A percentile compares a stretch with the other conserved stretches of the same genome.
phyloP scores from a whole-genome alignment of 441 rosid species.

The Isatis lusitanica region DNA sequence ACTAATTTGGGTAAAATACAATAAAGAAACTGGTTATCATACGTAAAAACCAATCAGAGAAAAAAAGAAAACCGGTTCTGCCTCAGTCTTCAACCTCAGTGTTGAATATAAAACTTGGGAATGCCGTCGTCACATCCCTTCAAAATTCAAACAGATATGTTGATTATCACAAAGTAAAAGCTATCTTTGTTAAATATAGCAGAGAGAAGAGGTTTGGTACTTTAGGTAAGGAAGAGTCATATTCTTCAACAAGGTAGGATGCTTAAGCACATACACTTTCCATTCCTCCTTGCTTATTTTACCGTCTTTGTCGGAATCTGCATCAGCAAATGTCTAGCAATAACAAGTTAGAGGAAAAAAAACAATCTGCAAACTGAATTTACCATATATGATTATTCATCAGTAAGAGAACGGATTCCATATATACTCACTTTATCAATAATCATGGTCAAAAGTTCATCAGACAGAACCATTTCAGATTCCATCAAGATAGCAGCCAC shows the following conservation, averaged over 20 bases:
- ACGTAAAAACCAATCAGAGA: not conserved
- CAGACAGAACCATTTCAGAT: constrained; percentile 52
- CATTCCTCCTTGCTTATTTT: constrained; percentile 70
- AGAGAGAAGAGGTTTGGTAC: constrained; percentile 41
- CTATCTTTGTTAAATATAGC: not conserved
- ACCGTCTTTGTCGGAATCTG: constrained; percentile 69
- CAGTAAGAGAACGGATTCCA: not conserved
- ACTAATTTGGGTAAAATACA: constrained; percentile 17
- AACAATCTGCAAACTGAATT: not conserved
- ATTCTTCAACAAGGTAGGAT: constrained; percentile 69
- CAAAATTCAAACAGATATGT: constrained; percentile 7
- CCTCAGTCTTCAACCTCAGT: constrained; percentile 58
- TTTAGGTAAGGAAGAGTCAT: constrained; percentile 83
- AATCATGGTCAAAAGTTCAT: constrained; percentile 59
- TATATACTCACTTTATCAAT: constrained; percentile 51
- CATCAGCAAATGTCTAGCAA: constrained; percentile 80
- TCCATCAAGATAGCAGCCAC: constrained; percentile 61
- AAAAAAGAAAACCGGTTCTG: not conserved
- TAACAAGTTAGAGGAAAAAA: not conserved
- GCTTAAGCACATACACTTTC: constrained; percentile 54
- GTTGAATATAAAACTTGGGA: constrained; percentile 64
- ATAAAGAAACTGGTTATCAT: not conserved
- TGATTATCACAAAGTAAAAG: not conserved
- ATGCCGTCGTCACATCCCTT: constrained; percentile 68
- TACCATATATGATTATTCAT: not conserved